Conservation (phyloP, 495 filamentous ascomycete species). For the Podospora conica region DNA sequence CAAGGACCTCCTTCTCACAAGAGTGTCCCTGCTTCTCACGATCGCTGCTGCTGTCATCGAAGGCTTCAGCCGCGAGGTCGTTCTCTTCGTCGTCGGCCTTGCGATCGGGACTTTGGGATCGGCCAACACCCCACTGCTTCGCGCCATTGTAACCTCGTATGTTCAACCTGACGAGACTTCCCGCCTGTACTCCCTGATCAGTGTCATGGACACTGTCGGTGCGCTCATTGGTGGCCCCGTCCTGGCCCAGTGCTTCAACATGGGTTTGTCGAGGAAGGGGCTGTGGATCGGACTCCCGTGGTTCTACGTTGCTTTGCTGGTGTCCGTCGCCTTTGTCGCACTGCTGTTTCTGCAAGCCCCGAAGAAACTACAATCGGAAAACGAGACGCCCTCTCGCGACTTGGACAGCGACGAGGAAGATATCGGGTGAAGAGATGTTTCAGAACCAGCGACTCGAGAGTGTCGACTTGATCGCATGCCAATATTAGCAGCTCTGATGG, state of each 20-base stretch:
- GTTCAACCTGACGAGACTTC: slow-evolving; percentile 50
- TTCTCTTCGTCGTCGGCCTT: slow-evolving; percentile 50
- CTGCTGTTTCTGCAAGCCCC: slow-evolving; percentile 1
- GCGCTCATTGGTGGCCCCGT: slow-evolving; percentile 47
- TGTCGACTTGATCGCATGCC: too few relatives aligned
- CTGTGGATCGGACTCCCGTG: slow-evolving; percentile 9
- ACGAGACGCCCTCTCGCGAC: not conserved
- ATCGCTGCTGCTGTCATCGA: slow-evolving; percentile 19
- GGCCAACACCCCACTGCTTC: slow-evolving; percentile 35
- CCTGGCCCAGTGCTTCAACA: slow-evolving; percentile 48
- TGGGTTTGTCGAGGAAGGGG: slow-evolving; percentile 9
- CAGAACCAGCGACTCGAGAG: too few relatives aligned
- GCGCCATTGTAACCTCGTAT: slow-evolving; percentile 48
- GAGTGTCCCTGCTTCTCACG: slow-evolving; percentile 41
- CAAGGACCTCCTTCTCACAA: slow-evolving; percentile 50
- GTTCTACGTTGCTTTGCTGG: slow-evolving; percentile 6
- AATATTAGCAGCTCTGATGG: too few relatives aligned
- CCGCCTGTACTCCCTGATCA: slow-evolving; percentile 51
- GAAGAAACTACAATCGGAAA: not conserved
- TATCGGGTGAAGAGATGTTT: too few relatives aligned
- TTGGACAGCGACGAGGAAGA: not conserved
- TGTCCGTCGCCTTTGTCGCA: not conserved
- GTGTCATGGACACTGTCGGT: slow-evolving; percentile 50
- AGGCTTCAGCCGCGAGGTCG: slow-evolving; percentile 38
- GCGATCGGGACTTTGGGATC: slow-evolving; percentile 50